Conservation (phyloP, 177 flowering plant species). For the Vitis hybrid region DNA sequence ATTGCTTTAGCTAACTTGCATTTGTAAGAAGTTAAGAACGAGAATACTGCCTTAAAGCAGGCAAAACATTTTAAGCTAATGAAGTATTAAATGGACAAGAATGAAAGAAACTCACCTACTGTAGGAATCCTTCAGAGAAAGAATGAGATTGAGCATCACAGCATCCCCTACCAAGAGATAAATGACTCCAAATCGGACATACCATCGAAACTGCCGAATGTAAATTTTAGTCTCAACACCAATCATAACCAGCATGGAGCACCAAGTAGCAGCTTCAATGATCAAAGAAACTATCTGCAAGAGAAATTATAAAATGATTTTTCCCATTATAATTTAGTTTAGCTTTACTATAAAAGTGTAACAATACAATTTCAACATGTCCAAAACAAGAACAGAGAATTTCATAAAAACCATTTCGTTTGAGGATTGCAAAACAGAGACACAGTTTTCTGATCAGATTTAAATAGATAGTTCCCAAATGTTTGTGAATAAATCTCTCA, state of each 20-base stretch:
- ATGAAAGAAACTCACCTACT: slow-evolving; percentile 38
- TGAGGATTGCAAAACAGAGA: no score
- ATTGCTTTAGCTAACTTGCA: no score
- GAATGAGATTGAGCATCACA: slow-evolving; percentile 63
- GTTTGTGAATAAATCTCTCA: no score
- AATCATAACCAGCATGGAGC: slow-evolving; percentile 66
- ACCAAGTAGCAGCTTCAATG: slow-evolving; percentile 78
- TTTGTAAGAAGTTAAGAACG: no score
- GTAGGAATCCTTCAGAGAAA: slow-evolving; percentile 51
- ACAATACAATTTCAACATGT: no score
- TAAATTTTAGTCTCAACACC: slow-evolving; percentile 71
- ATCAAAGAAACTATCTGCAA: slow-evolving; percentile 61
- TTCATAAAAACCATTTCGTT: no score
- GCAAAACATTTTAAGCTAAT: background rate
- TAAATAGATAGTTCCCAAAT: no score
- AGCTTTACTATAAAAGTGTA: no score
- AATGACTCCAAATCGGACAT: slow-evolving; percentile 71
- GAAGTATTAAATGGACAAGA: background rate
- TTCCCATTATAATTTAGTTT: no score
- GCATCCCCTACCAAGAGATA: slow-evolving; percentile 78
- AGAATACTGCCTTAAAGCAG: background rate
- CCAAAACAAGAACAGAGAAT: no score
- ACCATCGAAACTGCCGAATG: slow-evolving; percentile 79
- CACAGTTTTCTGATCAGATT: no score
- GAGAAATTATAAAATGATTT: background rate